These are phyloP conservation scores for Hypseocharis bilobata DNA, from an alignment of 441 rosid species.

Conservation along the genomic window DNA sequence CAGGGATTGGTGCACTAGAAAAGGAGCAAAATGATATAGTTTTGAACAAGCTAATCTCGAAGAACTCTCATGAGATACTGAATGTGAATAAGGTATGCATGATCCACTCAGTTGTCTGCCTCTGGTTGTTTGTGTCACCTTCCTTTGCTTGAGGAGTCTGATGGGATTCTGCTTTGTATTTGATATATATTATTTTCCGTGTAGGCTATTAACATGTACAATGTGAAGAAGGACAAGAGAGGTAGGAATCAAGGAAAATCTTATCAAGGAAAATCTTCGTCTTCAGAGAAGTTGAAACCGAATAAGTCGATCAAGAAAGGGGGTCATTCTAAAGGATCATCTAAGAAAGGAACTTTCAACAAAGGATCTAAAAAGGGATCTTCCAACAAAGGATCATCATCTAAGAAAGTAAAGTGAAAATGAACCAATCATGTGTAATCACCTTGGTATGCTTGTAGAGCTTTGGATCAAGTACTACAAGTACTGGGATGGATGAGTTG, in stretches of 20 bases:
- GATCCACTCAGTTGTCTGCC: background rate
- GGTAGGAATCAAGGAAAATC: constrained; percentile 19
- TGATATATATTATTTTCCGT: background rate
- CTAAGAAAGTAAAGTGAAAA: background rate
- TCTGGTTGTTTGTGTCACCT: background rate
- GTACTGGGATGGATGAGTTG: no score
- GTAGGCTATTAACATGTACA: constrained; percentile 72
- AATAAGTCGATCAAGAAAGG: constrained; percentile 33
- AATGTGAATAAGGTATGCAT: constrained; percentile 60
- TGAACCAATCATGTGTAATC: background rate
- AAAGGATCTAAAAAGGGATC: constrained; percentile 10
- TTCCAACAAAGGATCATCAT: background rate
- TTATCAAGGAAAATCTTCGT: constrained; percentile 32
- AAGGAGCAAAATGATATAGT: constrained; percentile 73
- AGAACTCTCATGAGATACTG: constrained; percentile 78
- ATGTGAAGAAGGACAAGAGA: constrained; percentile 61
- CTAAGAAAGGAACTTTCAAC: constrained; percentile 25
- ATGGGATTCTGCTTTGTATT: background rate
- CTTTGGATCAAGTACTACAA: no score
- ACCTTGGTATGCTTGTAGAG: no score
- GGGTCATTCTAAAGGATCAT: constrained; percentile 20
- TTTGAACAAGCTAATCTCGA: constrained; percentile 59
- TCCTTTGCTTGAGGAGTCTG: background rate
- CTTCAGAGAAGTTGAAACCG: constrained; percentile 53
- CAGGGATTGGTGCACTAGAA: constrained; percentile 49